These are phyloP conservation scores for Pseudomassariella vexata DNA, from an alignment of 2,329 filamentous ascomycete genomes.

Conservation along the genomic window DNA sequence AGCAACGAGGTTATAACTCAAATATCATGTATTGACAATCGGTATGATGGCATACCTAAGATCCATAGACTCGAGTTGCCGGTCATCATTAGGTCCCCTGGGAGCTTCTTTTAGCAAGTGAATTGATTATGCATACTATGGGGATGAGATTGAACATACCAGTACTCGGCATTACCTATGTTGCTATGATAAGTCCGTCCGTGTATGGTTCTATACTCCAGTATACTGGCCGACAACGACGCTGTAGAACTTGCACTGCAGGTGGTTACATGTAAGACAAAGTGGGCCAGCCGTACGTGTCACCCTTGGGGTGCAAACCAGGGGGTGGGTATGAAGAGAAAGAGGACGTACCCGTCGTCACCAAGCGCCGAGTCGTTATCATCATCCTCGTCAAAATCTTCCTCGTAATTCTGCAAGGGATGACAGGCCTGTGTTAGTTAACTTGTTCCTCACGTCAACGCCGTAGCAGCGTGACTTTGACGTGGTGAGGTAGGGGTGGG, in stretches of 20 bases:
- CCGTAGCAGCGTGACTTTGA: too few relatives aligned
- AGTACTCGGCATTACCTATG: conserved; percentile 22
- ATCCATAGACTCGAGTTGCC: conserved; percentile 23
- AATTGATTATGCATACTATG: background rate
- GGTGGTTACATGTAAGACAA: background rate
- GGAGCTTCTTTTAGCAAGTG: conserved; percentile 7
- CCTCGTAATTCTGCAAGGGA: background rate
- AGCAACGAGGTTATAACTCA: background rate
- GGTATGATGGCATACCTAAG: conserved; percentile 16
- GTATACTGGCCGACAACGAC: conserved; percentile 22
- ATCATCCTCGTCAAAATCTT: conserved; percentile 3
- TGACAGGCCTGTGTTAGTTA: too few relatives aligned
- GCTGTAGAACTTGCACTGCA: conserved; percentile 23
- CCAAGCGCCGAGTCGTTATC: conserved; percentile 3
- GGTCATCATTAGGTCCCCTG: conserved; percentile 25
- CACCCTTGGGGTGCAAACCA: background rate
- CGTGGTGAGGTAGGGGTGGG: too few relatives aligned
- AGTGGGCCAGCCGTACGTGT: background rate
- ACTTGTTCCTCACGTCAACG: too few relatives aligned
- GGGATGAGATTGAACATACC: too few relatives aligned
- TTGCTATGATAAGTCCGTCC: conserved; percentile 24
- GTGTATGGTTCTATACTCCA: conserved; percentile 23
- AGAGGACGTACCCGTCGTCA: conserved; percentile 1
- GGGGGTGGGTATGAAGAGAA: background rate
- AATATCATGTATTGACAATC: background rate